Percentiles rank a stretch among this genome's conserved stretches.
Evolutionary conservation across 2,329 filamentous ascomycete species (phyloP).

Genomic region (Graphilbum sp.): DNA sequence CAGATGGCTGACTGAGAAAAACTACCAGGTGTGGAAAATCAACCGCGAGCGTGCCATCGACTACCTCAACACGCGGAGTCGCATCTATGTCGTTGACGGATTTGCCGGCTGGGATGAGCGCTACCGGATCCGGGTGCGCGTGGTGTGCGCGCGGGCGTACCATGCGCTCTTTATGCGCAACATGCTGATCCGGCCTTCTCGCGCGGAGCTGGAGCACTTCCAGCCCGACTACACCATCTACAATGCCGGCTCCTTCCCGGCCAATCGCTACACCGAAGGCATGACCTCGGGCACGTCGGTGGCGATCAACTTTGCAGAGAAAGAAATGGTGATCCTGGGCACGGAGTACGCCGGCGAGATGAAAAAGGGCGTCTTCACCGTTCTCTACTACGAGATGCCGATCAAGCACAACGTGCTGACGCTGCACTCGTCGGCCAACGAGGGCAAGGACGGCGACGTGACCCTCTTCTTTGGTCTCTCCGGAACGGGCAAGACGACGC

Average conservation of each 20-base stretch:
- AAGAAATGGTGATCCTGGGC: slow-evolving; percentile 99
- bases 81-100: slow-evolving; percentile 96
- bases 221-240: slow-evolving; percentile 99
- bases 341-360: slow-evolving; percentile 97
- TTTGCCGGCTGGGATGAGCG: slow-evolving; percentile 97
- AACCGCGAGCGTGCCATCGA: slow-evolving; percentile 98
- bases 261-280: slow-evolving; percentile 92
- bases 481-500: slow-evolving; percentile 94
- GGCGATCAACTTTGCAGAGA: slow-evolving; percentile 96
- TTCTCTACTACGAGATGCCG: slow-evolving; percentile 99
- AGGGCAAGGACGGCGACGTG: slow-evolving; percentile 86
- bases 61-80: slow-evolving; percentile 96
- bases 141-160: slow-evolving; percentile 97
- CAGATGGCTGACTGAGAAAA: too few relatives aligned
- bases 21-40: slow-evolving; percentile 95
- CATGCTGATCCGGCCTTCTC: slow-evolving; percentile 92
- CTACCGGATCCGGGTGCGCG: slow-evolving; percentile 92
- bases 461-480: slow-evolving; percentile 99
- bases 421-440: slow-evolving; percentile 95
- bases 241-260: slow-evolving; percentile 96
- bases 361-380: slow-evolving; percentile 98
- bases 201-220: slow-evolving; percentile 90
- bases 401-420: slow-evolving; percentile 99
- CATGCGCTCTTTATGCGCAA: slow-evolving; percentile 99
- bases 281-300: slow-evolving; percentile 99